These are phyloP conservation scores for Xerocomellus dryophilus DNA, from an alignment of 768 basidiomycete genomes.

Conservation along the genomic window DNA sequence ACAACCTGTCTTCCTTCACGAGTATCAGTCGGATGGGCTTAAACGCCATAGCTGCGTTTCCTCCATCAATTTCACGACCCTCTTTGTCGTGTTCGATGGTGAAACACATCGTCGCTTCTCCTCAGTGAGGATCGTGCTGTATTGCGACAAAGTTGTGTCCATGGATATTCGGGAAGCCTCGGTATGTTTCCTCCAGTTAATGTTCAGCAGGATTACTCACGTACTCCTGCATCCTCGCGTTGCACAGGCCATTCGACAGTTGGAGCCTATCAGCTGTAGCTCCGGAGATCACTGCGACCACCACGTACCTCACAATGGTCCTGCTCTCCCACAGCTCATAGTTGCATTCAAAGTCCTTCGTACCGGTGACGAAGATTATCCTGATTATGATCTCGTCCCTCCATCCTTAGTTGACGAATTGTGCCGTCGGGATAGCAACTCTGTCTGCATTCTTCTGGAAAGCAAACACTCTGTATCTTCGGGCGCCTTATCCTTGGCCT, in stretches of 20 bases:
- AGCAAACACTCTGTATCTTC: too few relatives aligned
- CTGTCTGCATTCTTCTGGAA: too few relatives aligned
- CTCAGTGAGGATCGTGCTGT: neutral
- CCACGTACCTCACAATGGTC: neutral
- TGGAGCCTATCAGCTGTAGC: neutral
- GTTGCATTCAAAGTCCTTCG: neutral
- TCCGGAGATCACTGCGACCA: neutral
- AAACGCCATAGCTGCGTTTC: too few relatives aligned
- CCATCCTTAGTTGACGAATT: neutral
- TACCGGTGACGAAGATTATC: too few relatives aligned
- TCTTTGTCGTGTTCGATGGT: constrained; percentile 4
- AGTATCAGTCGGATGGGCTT: too few relatives aligned
- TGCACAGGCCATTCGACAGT: neutral
- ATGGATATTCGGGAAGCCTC: too few relatives aligned
- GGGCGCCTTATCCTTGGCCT: too few relatives aligned
- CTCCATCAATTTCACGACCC: neutral
- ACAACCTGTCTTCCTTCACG: too few relatives aligned
- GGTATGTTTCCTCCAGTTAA: neutral
- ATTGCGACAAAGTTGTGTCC: neutral
- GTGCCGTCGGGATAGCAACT: too few relatives aligned
- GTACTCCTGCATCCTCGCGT: neutral
- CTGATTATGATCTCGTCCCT: neutral
- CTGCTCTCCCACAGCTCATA: neutral
- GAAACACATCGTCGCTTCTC: neutral
- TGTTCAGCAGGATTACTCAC: neutral